Evolutionary conservation across 2,329 filamentous ascomycete species (phyloP), one percentile per base, ranked within the genome.

Genomic region (Paracorniculantispora psalliotae): DNA sequence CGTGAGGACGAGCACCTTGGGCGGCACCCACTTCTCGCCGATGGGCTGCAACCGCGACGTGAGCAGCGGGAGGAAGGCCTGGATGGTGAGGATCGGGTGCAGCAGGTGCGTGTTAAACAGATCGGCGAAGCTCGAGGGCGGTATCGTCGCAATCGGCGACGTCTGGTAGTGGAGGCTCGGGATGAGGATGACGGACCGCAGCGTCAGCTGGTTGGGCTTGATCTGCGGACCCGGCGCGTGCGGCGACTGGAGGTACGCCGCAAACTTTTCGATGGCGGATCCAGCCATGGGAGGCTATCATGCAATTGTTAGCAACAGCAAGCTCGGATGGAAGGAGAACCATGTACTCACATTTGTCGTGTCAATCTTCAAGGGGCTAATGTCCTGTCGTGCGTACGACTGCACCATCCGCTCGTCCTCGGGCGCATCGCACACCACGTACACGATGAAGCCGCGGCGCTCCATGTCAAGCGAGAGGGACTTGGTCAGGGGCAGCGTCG

Each of bases 21-120:
- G 89, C 67, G 79, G 84, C 67, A 77, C 66, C 70, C 74, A 72
- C 76, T 82, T 73, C 63, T 80, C 76, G 55, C 75, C 74, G 54
- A 77, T 79, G 52, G 77, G 81, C 69, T 75, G 79, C 56, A 88
- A 81, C 56, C 85, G 80, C 12, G 80, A 79, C 3, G 84, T 89
- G 55, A 92, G 80, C 30, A 92, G 84, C 0, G 89, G 89, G n/a
- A 97, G 80, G 75, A 97, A 94, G 56, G 90, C 84, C 75, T 97
- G 92, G 41, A 92, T 87, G 5, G 90, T 92, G 55, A 96, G 83
- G 64, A 97, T 91, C 1, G 93, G 93, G 59, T 92, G 89, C 57
- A 97, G 82, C 13, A 99, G 83, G 68, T 96, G 92, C 17, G 91
- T 93, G 73, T 97, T 96, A 72, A 97, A 86, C 35, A 92, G 88